phyloP scores from a whole-genome alignment of 305 asterid species.

The Striga hermonthica region DNA sequence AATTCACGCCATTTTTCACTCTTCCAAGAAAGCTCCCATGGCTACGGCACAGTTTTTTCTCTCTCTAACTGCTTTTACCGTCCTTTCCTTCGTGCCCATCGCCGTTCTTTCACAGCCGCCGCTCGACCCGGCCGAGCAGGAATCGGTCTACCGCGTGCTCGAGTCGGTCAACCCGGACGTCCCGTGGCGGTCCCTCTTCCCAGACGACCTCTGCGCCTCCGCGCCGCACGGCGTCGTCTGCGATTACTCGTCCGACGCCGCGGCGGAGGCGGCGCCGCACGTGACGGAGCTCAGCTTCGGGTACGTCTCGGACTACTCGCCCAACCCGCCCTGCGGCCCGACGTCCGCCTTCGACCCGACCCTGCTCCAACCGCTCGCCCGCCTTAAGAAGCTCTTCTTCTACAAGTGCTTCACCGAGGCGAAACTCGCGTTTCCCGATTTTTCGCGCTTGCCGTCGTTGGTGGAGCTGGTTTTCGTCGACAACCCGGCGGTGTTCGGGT shows the following conservation, averaged over 20 bases:
- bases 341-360: constrained; percentile 45
- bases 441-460: constrained; percentile 39
- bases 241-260: constrained; percentile 42
- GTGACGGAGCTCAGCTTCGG: constrained; percentile 76
- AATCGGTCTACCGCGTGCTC: constrained; percentile 59
- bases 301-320: constrained; percentile 70
- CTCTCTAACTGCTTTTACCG: constrained; percentile 15
- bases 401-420: constrained; percentile 62
- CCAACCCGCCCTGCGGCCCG: constrained; percentile 68
- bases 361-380: constrained; percentile 45
- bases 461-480: constrained; percentile 64
- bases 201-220: constrained; percentile 72
- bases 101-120: constrained; percentile 54
- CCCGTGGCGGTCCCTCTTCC: constrained; percentile 65
- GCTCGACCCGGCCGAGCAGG: constrained; percentile 60
- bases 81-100: constrained; percentile 21
- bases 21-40: constrained; percentile 24
- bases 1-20: background rate
- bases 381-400: constrained; percentile 59
- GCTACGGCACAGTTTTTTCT: constrained; percentile 35
- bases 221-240: constrained; percentile 89
- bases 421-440: constrained; percentile 46
- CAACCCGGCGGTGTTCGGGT: constrained; percentile 58
- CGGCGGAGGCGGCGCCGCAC: constrained; percentile 37
- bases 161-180: constrained; percentile 57